phyloP scores from a whole-genome alignment of 306 rosid species.

The Spatholobus suberectus region DNA sequence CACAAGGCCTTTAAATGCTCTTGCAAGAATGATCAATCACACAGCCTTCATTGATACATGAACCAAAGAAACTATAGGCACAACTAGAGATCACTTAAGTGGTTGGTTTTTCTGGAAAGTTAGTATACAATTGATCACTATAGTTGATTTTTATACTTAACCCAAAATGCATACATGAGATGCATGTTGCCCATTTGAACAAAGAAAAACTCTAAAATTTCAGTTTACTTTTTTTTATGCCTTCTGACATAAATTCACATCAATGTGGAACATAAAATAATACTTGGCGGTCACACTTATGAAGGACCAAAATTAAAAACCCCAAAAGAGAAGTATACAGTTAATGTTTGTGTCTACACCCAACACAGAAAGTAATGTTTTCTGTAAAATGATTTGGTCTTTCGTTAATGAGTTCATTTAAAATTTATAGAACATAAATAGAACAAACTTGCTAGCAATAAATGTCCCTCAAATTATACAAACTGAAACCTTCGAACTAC shows the following conservation, averaged over 20 bases:
- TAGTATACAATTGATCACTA: background rate
- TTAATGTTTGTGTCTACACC: slow-evolving; percentile 20
- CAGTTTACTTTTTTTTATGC: background rate
- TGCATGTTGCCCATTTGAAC: slow-evolving; percentile 23
- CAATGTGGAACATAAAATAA: background rate
- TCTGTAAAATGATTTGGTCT: background rate
- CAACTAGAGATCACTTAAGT: background rate
- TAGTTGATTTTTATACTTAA: background rate
- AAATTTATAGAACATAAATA: background rate
- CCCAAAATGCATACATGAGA: slow-evolving; percentile 5
- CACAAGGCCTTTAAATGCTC: slow-evolving; percentile 2
- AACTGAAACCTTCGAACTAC: slow-evolving; percentile 10
- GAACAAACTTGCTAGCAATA: slow-evolving; percentile 20
- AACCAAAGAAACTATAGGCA: slow-evolving; percentile 4
- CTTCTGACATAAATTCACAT: background rate
- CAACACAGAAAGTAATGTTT: background rate
- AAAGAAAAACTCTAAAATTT: slow-evolving; percentile 9
- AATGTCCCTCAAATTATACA: slow-evolving; percentile 29
- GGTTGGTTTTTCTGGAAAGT: background rate
- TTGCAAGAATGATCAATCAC: background rate
- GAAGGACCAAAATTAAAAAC: slow-evolving; percentile 13
- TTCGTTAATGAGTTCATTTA: background rate
- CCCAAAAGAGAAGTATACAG: background rate
- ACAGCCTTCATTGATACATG: background rate
- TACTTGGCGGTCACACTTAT: background rate